These are phyloP conservation scores for Saccharomycopsis phalli DNA, from an alignment of 1,139 yeast species.

Conservation along the genomic window DNA sequence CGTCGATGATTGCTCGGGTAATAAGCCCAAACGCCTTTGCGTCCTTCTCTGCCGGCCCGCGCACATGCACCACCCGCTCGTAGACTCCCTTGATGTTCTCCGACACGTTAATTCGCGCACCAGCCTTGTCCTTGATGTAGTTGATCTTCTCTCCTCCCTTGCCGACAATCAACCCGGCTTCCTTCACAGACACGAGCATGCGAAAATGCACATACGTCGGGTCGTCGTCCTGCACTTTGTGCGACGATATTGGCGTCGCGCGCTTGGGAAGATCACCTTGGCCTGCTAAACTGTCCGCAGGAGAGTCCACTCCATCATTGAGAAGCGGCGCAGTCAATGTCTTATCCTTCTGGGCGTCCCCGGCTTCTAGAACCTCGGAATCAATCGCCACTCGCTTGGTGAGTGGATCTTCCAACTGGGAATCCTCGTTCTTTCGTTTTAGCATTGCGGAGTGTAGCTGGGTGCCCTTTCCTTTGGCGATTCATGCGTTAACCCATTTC, in stretches of 20 bases:
- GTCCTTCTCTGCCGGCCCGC: constrained; percentile 73
- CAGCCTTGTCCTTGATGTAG: constrained; percentile 55
- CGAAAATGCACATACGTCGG: constrained; percentile 59
- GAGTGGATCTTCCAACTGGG: constrained; percentile 27
- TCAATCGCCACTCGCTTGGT: constrained; percentile 68
- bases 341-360: constrained; percentile 22
- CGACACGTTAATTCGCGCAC: constrained; percentile 65
- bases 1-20: constrained; percentile 57
- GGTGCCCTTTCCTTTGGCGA: neutral
- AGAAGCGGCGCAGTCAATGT: constrained; percentile 20
- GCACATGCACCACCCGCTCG: constrained; percentile 67
- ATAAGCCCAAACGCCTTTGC: constrained; percentile 78
- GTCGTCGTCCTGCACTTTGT: constrained; percentile 33
- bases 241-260: constrained; percentile 22
- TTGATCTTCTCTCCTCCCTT: constrained; percentile 67
- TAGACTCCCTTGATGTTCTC: constrained; percentile 67
- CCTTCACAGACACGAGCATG: constrained; percentile 70
- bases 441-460: constrained; percentile 29
- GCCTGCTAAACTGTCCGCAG: neutral
- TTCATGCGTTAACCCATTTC: too few species aligned
- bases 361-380: constrained; percentile 35
- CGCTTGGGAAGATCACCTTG: constrained; percentile 16
- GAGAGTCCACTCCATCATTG: constrained; percentile 6
- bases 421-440: constrained; percentile 65
- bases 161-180: constrained; percentile 70